Base-by-base conservation (phyloP, 352 stramenopile genomes). In the Phytopythium ostracodes region DNA sequence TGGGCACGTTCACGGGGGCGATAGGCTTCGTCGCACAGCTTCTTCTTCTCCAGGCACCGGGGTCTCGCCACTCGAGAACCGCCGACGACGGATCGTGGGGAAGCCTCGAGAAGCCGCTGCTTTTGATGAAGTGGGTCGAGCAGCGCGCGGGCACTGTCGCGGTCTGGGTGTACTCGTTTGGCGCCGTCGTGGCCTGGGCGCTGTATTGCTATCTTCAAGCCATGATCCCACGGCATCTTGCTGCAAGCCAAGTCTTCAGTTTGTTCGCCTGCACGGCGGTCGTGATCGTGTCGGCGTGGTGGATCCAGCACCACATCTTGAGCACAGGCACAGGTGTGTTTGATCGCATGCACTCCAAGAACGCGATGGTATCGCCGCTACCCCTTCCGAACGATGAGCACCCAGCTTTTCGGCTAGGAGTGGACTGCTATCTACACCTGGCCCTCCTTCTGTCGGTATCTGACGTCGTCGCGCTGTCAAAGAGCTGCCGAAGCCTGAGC, bases 301-400 rank as follows among this genome's bases (percentile, higher is more conserved):
- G 68, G 66, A 80, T 82, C 20, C 76, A 82, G 54, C 66, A 76
- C 14, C 76, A 77, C n/a, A 84, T 84, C 27, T 38, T 84, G 29
- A 61, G 62, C 9, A 56, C 49, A 10, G 36, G 17, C 4, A 43
- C 20, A 9, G 43, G 10, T 10, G 22, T 35, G 14, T 11, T 55
- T 4, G 27, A 65, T 22, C 15, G 12, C 22, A 10, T 24, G 25
- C 9, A 27, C 24, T n/a, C 27, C 6, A 52, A 25, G 38, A 53
- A 7, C 8, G 18, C 6, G 12, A 18, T 44, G 11, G 40, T 42
- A 25, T 18, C 20, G 20, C 36, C 36, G 17, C 10, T 42, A 10
- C 7, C 18, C 3, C 27, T n/a, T 18, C 38, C 27, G n/a, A 27
- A 27, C 7, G 55, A 60, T 15, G 55, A 42, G 14, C 25, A 57